phyloP scores from a whole-genome alignment of 2,329 filamentous ascomycete genomes.

The Gyromitra esculenta region DNA sequence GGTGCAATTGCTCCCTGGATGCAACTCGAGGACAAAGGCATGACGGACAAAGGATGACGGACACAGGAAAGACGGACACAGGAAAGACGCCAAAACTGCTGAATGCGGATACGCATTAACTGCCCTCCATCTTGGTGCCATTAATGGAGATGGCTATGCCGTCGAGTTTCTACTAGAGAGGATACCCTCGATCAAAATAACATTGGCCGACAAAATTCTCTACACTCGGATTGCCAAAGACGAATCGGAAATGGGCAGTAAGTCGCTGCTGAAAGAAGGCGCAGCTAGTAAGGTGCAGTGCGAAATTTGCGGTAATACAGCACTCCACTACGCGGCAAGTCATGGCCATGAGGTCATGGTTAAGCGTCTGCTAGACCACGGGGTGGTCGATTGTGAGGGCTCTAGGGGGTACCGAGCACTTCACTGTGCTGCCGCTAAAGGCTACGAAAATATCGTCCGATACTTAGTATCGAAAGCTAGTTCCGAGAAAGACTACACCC shows the following conservation, averaged over 20 bases:
- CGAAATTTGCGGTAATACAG: background rate
- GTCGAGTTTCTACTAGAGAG: constrained; percentile 10
- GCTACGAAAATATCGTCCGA: background rate
- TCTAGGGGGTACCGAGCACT: background rate
- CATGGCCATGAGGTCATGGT: constrained; percentile 8
- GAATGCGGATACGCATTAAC: background rate
- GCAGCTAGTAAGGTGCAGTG: background rate
- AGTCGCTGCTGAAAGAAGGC: constrained; percentile 4
- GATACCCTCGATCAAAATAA: constrained; percentile 3
- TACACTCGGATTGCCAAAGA: constrained; percentile 5
- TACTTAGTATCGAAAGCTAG: constrained; percentile 2
- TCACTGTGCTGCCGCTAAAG: constrained; percentile 6
- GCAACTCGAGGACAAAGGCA: background rate
- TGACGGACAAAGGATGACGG: background rate
- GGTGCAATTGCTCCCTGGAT: background rate
- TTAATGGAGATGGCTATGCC: constrained; percentile 8
- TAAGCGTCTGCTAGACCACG: constrained; percentile 13
- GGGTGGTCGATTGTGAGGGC: background rate
- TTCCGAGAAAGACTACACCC: constrained; percentile 11
- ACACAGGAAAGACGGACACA: background rate
- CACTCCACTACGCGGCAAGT: constrained; percentile 16
- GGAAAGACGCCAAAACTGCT: background rate
- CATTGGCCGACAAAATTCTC: constrained; percentile 5
- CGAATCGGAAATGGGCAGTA: background rate
- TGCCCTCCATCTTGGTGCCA: constrained; percentile 5